Evolutionary conservation across 805 yeast genomes (phyloP).

Genomic region (Wickerhamiella kurtzmanii): DNA sequence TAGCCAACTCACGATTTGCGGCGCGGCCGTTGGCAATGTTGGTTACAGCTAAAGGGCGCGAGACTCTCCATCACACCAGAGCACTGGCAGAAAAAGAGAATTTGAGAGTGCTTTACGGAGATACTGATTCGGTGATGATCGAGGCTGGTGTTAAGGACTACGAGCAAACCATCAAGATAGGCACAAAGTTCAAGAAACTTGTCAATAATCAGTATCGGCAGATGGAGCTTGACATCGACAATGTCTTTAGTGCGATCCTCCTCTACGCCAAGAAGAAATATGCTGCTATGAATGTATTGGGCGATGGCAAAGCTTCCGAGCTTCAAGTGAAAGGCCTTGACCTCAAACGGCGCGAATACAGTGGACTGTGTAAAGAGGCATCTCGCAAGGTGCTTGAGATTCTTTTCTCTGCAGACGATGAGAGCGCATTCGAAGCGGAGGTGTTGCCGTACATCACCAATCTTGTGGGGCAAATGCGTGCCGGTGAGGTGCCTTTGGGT

Average conservation of each 20-base stretch:
- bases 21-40: conserved; percentile 94
- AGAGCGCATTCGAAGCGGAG: conserved; percentile 31
- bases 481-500: conserved; percentile 48
- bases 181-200: conserved; percentile 65
- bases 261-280: conserved; percentile 94
- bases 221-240: conserved; percentile 90
- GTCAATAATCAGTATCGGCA: conserved; percentile 82
- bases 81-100: conserved; percentile 79
- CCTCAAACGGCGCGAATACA: conserved; percentile 91
- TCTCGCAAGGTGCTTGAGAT: conserved; percentile 56
- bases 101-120: conserved; percentile 87
- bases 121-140: conserved; percentile 97
- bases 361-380: conserved; percentile 81
- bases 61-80: conserved; percentile 82
- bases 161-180: conserved; percentile 66
- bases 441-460: conserved; percentile 40
- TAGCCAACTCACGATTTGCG: conserved; percentile 78
- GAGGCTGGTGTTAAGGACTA: conserved; percentile 66
- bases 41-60: conserved; percentile 91
- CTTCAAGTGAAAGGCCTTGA: conserved; percentile 94
- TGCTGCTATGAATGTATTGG: conserved; percentile 55
- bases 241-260: conserved; percentile 71
- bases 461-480: conserved; percentile 42
- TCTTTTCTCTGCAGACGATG: conserved; percentile 25
- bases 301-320: conserved; percentile 41